A percentile compares a stretch with the other conserved stretches of the same genome.
phyloP scores from a whole-genome alignment of 2,329 filamentous ascomycete genomes.

The Ustilaginoidea virens region DNA sequence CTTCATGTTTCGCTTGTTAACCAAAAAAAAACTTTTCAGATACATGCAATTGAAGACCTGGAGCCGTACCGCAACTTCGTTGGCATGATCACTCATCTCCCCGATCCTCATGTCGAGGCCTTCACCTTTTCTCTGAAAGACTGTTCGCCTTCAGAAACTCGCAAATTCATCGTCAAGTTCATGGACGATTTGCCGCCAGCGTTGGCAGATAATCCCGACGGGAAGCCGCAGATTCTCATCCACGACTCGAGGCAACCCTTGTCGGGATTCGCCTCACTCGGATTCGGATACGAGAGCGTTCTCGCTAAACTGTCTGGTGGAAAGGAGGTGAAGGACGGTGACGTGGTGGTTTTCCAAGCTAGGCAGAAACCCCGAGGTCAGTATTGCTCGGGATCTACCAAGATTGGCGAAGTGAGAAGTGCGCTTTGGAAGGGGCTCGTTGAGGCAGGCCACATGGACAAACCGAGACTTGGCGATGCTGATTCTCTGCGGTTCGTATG shows the following conservation, averaged over 20 bases:
- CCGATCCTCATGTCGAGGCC: constrained; percentile 57
- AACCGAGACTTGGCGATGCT: constrained; percentile 19
- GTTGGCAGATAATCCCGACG: constrained; percentile 54
- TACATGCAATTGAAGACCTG: constrained; percentile 46
- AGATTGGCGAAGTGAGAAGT: constrained; percentile 56
- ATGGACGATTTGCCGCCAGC: constrained; percentile 47
- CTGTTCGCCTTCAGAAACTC: constrained; percentile 34
- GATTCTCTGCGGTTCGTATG: constrained; percentile 55
- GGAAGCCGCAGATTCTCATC: constrained; percentile 67
- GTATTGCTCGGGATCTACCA: constrained; percentile 42
- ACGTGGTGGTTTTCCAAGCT: constrained; percentile 70
- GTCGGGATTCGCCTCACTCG: constrained; percentile 61
- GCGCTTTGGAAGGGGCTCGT: constrained; percentile 56
- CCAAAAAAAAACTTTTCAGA: constrained; percentile 28
- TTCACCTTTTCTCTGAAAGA: constrained; percentile 49
- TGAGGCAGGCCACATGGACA: constrained; percentile 38
- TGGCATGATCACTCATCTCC: constrained; percentile 56
- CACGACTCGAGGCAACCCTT: constrained; percentile 61
- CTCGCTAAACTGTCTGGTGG: constrained; percentile 13
- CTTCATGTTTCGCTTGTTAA: neutral
- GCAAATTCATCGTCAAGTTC: constrained; percentile 50
- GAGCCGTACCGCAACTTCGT: constrained; percentile 44
- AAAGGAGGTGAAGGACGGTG: constrained; percentile 42
- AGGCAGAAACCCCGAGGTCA: constrained; percentile 48
- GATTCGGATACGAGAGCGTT: constrained; percentile 47